These are phyloP conservation scores for Xerocomus brunneocitrinus DNA, from an alignment of 768 basidiomycete species.

Conservation along the genomic window DNA sequence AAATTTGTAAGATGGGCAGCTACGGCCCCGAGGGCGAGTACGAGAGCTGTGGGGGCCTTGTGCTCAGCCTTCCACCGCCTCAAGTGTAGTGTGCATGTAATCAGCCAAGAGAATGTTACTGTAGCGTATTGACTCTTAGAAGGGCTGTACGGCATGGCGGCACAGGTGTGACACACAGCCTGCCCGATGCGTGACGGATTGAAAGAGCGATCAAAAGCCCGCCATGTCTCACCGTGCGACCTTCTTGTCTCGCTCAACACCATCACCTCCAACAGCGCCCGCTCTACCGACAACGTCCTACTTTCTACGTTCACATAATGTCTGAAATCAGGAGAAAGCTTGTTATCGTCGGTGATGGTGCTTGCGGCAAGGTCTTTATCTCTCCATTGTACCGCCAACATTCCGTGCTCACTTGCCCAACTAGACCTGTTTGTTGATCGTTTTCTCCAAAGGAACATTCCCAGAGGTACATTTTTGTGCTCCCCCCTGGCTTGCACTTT, in stretches of 20 bases:
- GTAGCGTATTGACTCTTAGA: not conserved
- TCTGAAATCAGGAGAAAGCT: conserved; percentile 98
- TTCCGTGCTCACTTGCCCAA: conserved; percentile 17
- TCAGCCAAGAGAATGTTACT: not conserved
- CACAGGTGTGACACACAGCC: conserved; percentile 30
- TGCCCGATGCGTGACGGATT: conserved; percentile 20
- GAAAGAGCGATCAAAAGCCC: conserved; percentile 34
- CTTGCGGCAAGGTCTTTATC: conserved; percentile 78
- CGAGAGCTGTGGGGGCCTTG: conserved; percentile 36
- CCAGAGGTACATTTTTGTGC: conserved; percentile 60
- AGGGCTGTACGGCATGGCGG: conserved; percentile 19
- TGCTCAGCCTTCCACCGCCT: not conserved
- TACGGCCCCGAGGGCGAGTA: conserved; percentile 61
- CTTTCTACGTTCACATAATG: conserved; percentile 52
- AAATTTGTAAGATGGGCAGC: conserved; percentile 72
- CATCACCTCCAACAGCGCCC: conserved; percentile 35
- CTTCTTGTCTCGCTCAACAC: conserved; percentile 37
- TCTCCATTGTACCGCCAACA: conserved; percentile 1
- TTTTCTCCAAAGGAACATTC: conserved; percentile 95
- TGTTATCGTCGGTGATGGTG: conserved; percentile 98
- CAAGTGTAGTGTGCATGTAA: not conserved
- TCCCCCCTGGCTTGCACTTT: not conserved
- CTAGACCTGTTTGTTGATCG: conserved; percentile 90
- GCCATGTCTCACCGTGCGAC: conserved; percentile 35
- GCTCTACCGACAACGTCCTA: conserved; percentile 28